Evolutionary conservation across 805 yeast genomes (phyloP), one percentile per base, ranked within the genome.

Genomic region (Cyberlindnera nakhonratchasimensis): DNA sequence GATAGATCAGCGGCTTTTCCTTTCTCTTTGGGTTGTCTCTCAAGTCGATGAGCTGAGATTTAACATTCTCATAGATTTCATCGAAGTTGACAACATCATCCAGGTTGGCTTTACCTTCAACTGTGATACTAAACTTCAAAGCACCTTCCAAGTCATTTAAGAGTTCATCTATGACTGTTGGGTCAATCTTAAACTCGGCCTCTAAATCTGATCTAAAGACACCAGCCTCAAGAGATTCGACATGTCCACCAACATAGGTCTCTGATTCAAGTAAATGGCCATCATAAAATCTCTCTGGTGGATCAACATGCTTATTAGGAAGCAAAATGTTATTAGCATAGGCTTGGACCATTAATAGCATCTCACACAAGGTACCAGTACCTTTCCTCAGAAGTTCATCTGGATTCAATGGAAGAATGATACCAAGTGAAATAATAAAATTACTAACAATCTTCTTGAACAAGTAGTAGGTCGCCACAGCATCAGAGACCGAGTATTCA

Each of bases 231-330:
- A 95, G 66, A 7, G 96, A 86, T 64, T 95, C 98, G 18, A 93
- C 99, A 54, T 93, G 99, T 2, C 99, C 99, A 45, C 99, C 99
- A 21, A 93, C 98, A 59, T 93, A 93, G 0, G 99, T 93, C 63
- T 93, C 99, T 1, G 96, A 82, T 57, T 91, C 97, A 31, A 93
- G 63, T 41, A 93, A 64, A 65, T 93, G 99, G 3, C 98, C 99
- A 51, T 93, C 85, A 63, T 88, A 91, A 59, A 91, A 93, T 54
- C 96, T 69, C 61, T 91, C 98, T n/a, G 84, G 74, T 1, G 98
- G 96, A 48, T 93, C 99, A 6, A 80, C 74, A 56, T 95, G 95
- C 64, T 93, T 93, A 62, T 91, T 95, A 3, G 99, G 99, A 29
- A 93, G 70, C 13, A 93, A 53, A 43, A 95, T 90, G 26, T 73